A percentile compares a stretch with the other conserved stretches of the same genome.
These are phyloP conservation scores for Spergularia azorica DNA, from an alignment of 179 eudicot genomes.

Conservation along the genomic window DNA sequence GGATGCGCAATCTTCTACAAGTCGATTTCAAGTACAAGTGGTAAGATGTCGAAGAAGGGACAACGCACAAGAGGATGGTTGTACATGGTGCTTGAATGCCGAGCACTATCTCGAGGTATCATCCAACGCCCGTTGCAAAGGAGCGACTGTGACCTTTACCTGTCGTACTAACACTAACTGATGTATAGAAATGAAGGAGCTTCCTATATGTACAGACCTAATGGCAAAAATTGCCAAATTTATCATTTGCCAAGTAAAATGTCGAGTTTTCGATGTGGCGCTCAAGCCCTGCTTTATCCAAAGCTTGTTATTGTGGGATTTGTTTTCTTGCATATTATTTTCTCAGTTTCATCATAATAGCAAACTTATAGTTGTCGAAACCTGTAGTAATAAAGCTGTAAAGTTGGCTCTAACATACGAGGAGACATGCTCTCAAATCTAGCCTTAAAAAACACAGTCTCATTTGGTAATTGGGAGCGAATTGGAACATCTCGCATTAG, in stretches of 20 bases:
- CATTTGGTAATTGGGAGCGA: too few relatives aligned
- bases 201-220: not conserved
- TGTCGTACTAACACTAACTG: not conserved
- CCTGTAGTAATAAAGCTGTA: too few relatives aligned
- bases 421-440: too few relatives aligned
- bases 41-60: conserved; percentile 17
- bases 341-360: too few relatives aligned
- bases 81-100: not conserved
- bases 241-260: not conserved
- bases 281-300: too few relatives aligned
- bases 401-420: too few relatives aligned
- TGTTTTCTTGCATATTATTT: too few relatives aligned
- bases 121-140: not conserved
- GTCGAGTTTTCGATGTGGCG: not conserved
- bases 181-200: not conserved
- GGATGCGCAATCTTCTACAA: conserved; percentile 93
- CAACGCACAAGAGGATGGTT: not conserved
- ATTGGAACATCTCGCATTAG: too few relatives aligned
- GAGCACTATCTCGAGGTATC: not conserved
- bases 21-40: conserved; percentile 70
- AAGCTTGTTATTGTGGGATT: too few relatives aligned
- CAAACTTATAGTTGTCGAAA: too few relatives aligned
- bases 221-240: not conserved
- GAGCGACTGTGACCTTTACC: not conserved
- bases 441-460: too few relatives aligned